These are phyloP conservation scores for Zygosaccharomyces sapae DNA, from an alignment of 1,139 yeast species.

Conservation along the genomic window DNA sequence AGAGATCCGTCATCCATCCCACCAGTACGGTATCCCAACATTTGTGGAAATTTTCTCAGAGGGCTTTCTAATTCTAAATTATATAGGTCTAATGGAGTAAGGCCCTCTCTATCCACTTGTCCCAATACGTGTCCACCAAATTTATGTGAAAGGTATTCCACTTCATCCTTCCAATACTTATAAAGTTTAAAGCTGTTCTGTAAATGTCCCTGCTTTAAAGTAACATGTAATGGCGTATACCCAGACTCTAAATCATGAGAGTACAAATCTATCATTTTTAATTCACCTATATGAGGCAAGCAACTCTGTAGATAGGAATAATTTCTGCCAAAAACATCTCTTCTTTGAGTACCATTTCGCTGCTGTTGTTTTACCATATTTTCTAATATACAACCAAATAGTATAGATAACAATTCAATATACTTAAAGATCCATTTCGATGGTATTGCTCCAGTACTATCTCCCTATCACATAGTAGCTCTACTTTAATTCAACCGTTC, in stretches of 20 bases:
- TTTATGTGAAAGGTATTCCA: conserved; percentile 42
- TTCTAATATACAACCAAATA: background rate
- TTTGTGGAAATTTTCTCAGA: conserved; percentile 21
- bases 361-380: conserved; percentile 14
- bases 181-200: conserved; percentile 43
- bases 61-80: conserved; percentile 18
- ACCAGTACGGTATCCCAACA: conserved; percentile 24
- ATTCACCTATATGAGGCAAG: conserved; percentile 48
- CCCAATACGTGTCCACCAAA: conserved; percentile 42
- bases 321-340: conserved; percentile 76
- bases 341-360: conserved; percentile 19
- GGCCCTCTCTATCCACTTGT: conserved; percentile 62
- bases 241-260: conserved; percentile 70
- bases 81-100: conserved; percentile 58
- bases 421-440: conserved; percentile 1
- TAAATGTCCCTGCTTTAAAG: conserved; percentile 26
- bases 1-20: conserved; percentile 14
- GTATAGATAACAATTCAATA: background rate
- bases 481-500: background rate
- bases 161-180: conserved; percentile 49
- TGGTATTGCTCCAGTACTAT: background rate
- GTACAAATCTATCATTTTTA: conserved; percentile 45
- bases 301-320: conserved; percentile 51
- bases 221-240: conserved; percentile 71
- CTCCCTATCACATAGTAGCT: background rate